Evolutionary conservation across 768 basidiomycete genomes (phyloP).

Genomic region (Amanita brunnescens): DNA sequence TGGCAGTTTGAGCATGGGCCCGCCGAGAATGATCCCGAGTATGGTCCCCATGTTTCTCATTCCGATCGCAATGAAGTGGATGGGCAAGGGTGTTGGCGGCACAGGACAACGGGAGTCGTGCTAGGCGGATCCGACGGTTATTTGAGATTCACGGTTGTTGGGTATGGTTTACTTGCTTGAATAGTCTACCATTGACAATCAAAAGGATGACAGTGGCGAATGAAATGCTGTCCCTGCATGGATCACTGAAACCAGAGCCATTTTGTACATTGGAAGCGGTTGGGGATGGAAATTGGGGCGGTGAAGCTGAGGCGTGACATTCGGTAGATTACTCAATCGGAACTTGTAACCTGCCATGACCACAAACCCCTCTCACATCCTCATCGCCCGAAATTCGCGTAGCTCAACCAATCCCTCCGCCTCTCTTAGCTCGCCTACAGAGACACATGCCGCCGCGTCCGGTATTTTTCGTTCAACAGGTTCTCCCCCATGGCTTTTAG

Average conservation of each 20-base stretch:
- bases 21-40: slow-evolving; percentile 73
- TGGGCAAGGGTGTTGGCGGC: slow-evolving; percentile 71
- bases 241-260: slow-evolving; percentile 71
- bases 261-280: slow-evolving; percentile 42
- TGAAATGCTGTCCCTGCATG: slow-evolving; percentile 86
- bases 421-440: slow-evolving; percentile 74
- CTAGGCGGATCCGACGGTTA: slow-evolving; percentile 63
- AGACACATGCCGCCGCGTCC: slow-evolving; percentile 81
- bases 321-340: neutral
- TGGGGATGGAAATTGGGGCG: slow-evolving; percentile 4
- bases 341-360: slow-evolving; percentile 1
- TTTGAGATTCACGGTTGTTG: slow-evolving; percentile 81
- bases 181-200: slow-evolving; percentile 5
- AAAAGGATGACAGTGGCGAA: slow-evolving; percentile 79
- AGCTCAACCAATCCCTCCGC: slow-evolving; percentile 71
- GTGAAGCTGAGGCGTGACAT: slow-evolving; percentile 10
- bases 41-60: slow-evolving; percentile 30
- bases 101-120: slow-evolving; percentile 54
- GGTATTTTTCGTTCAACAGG: slow-evolving; percentile 78
- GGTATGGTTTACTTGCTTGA: slow-evolving; percentile 38
- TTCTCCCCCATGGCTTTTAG: slow-evolving; percentile 72
- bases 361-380: slow-evolving; percentile 79
- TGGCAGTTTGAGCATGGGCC: slow-evolving; percentile 87
- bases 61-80: slow-evolving; percentile 22
- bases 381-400: slow-evolving; percentile 80